phyloP scores from a whole-genome alignment of 495 filamentous ascomycete genomes.

The Glarea lozoyensis region DNA sequence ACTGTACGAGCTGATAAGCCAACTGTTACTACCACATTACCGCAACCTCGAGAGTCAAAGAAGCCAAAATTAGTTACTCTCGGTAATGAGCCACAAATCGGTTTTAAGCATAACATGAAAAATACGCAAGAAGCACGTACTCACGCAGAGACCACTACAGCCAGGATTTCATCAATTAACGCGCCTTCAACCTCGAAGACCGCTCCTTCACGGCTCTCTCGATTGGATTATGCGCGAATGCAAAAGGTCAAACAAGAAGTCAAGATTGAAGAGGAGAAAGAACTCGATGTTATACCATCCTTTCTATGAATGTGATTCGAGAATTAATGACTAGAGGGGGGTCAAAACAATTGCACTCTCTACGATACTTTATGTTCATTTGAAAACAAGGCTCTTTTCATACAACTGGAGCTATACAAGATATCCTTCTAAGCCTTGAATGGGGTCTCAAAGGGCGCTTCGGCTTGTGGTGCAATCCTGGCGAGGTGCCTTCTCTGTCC shows the following conservation, averaged over 20 bases:
- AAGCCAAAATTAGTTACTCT: neutral
- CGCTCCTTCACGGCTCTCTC: neutral
- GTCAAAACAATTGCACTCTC: too few species aligned
- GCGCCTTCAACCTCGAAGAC: neutral
- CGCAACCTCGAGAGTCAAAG: neutral
- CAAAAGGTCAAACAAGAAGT: slow-evolving; percentile 6
- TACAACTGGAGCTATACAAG: neutral
- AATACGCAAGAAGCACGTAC: neutral
- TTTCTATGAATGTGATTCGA: slow-evolving; percentile 15
- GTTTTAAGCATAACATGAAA: neutral
- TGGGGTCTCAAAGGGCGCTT: slow-evolving; percentile 62
- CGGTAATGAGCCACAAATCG: neutral
- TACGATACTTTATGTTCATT: too few species aligned
- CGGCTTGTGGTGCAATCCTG: slow-evolving; percentile 77
- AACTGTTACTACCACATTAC: neutral
- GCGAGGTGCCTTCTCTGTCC: slow-evolving; percentile 74
- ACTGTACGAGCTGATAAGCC: too few species aligned
- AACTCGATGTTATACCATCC: slow-evolving; percentile 12
- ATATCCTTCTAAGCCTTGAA: slow-evolving; percentile 31
- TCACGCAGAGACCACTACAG: neutral
- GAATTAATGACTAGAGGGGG: too few species aligned
- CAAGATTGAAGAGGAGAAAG: slow-evolving; percentile 3
- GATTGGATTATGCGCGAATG: slow-evolving; percentile 7
- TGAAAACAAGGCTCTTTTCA: too few species aligned
- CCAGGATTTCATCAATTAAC: neutral